Evolutionary conservation across 2,329 filamentous ascomycete species (phyloP), one percentile per base, ranked within the genome.

Genomic region (Fusarium gaditjirri): DNA sequence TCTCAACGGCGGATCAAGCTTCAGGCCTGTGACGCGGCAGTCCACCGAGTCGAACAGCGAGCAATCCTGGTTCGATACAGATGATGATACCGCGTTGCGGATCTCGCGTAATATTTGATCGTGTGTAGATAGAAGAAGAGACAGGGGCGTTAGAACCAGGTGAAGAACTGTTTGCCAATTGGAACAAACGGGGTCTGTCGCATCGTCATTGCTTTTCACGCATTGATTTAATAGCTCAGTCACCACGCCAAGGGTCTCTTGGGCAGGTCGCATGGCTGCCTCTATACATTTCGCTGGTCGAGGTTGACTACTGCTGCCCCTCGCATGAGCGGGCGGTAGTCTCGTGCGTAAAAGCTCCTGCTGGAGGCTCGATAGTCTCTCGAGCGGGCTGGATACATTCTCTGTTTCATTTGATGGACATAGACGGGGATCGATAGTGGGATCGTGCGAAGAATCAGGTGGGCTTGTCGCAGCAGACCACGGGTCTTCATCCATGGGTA

Each of bases 161-260:
- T 56, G 53, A 21, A 56, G 53, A 25, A 56, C 41, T 5, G 53
- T 56, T 21, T 56, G 53, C 53, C 53, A 56, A 56, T 56, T 42
- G 23, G 39, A 44, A 17, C 31, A 44, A 19, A 56, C n/a, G 5
- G 53, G 29, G 23, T 56, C 46, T 7, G 21, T 12, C 9, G n/a
- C 21, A 25, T 33, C 31, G 11, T 31, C 31, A 13, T 41, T 29
- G 39, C 21, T 27, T n/a, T 56, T 56, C 10, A 36, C 39, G 17
- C 53, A 44, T n/a, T 56, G 53, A 3, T 56, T 23, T 11, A 56
- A n/a, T 29, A 56, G 16, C 41, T 56, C 53, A 14, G 39, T 56
- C 11, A 56, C 19, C 23, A 56, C 53, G 17, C 41, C 41, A n/a
- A 56, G 41, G 4, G 53, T 44, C 17, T 56, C 53, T 27, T 56